Percentiles rank a stretch among this genome's conserved stretches.
phyloP scores from a whole-genome alignment of 2,329 filamentous ascomycete genomes.

The Sporothrix euskadiensis region DNA sequence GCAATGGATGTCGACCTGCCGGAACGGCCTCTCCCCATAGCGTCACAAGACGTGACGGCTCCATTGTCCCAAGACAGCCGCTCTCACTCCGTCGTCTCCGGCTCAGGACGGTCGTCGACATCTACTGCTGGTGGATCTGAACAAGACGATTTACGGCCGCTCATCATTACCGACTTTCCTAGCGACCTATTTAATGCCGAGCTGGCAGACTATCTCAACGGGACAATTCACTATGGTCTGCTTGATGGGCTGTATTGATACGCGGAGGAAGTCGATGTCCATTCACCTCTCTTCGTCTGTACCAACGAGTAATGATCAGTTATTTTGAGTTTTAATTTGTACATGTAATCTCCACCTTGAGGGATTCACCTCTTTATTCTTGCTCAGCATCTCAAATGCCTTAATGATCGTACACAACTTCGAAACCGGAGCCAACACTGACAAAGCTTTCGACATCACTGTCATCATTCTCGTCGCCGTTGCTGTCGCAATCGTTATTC shows the following conservation, averaged over 20 bases:
- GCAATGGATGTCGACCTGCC: not conserved
- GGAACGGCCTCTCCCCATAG: not conserved
- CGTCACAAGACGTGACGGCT: not conserved
- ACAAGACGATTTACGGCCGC: not conserved
- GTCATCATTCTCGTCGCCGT: too few relatives aligned
- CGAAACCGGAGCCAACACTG: too few relatives aligned
- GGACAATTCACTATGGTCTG: conserved; percentile 33
- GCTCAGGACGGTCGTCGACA: not conserved
- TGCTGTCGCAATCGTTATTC: too few relatives aligned
- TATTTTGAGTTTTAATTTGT: too few relatives aligned
- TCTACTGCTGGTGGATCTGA: not conserved
- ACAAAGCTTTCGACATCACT: too few relatives aligned
- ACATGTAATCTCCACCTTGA: too few relatives aligned
- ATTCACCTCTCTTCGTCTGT: too few relatives aligned
- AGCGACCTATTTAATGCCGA: conserved; percentile 35
- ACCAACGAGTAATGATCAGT: too few relatives aligned
- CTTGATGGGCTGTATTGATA: conserved; percentile 19
- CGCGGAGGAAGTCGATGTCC: too few relatives aligned
- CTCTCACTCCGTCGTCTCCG: not conserved
- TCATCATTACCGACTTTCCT: conserved; percentile 30
- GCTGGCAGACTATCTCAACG: conserved; percentile 32
- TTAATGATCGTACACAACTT: too few relatives aligned
- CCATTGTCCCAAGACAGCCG: not conserved
- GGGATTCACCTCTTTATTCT: too few relatives aligned
- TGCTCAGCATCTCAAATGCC: too few relatives aligned